Evolutionary conservation across 2,329 filamentous ascomycete species (phyloP).

Genomic region (Fusarium sp.): DNA sequence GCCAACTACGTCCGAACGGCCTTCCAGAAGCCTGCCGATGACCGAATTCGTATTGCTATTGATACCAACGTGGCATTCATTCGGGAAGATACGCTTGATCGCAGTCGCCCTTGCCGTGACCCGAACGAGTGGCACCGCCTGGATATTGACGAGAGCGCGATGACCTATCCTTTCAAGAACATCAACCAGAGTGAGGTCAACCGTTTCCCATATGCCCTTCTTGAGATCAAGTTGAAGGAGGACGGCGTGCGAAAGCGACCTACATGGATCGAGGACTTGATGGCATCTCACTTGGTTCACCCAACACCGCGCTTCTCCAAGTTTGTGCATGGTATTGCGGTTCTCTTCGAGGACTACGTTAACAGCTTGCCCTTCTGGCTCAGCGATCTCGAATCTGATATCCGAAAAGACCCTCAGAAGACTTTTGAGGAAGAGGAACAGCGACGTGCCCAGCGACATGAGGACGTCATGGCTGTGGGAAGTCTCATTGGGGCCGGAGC

Average conservation of each 20-base stretch:
- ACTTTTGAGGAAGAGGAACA: constrained; percentile 94
- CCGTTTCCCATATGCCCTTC: constrained; percentile 87
- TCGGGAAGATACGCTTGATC: constrained; percentile 79
- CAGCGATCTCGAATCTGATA: constrained; percentile 89
- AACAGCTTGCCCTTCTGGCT: constrained; percentile 98
- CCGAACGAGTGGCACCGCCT: constrained; percentile 89
- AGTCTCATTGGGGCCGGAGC: constrained; percentile 81
- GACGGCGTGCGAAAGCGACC: constrained; percentile 74
- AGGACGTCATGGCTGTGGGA: constrained; percentile 90
- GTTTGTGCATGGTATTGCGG: constrained; percentile 92
- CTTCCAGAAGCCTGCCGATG: constrained; percentile 94
- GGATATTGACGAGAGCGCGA: constrained; percentile 85
- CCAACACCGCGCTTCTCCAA: constrained; percentile 93
- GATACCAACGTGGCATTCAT: constrained; percentile 95
- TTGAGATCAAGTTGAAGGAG: constrained; percentile 91
- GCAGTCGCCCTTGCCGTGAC: constrained; percentile 87
- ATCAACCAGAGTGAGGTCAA: constrained; percentile 93
- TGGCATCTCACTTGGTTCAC: constrained; percentile 91
- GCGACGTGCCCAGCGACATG: constrained; percentile 80
- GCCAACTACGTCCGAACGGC: constrained; percentile 95
- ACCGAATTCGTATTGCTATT: constrained; percentile 89
- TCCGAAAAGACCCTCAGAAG: constrained; percentile 88
- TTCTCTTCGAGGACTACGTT: constrained; percentile 94
- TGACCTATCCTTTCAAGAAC: constrained; percentile 87
- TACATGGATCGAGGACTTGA: constrained; percentile 91